These are phyloP conservation scores for Fusarium abutilonis DNA, from an alignment of 2,329 filamentous ascomycete species.

Conservation along the genomic window DNA sequence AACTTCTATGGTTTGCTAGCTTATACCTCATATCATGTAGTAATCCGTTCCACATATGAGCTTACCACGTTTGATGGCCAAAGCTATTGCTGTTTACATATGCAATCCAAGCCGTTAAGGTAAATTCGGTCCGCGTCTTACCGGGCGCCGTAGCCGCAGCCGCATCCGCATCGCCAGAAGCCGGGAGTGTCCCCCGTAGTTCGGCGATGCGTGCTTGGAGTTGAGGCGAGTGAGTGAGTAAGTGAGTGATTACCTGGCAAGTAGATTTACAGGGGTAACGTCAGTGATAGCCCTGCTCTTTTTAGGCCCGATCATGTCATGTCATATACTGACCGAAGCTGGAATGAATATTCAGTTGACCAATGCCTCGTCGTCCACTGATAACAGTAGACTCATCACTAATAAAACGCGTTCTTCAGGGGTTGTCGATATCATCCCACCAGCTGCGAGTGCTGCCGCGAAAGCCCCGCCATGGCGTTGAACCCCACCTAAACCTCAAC, in stretches of 20 bases:
- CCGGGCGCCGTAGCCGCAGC: conserved; percentile 6
- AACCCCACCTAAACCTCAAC: conserved; percentile 28
- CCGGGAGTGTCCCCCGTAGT: conserved; percentile 21
- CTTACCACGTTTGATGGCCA: background rate
- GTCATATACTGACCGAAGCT: background rate
- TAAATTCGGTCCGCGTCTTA: conserved; percentile 26
- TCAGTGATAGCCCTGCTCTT: background rate
- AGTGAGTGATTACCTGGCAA: too few species aligned
- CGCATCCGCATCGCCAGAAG: conserved; percentile 38
- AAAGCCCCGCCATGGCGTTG: conserved; percentile 38
- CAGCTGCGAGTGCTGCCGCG: conserved; percentile 30
- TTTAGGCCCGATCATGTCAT: conserved; percentile 26
- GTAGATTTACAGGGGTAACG: conserved; percentile 8
- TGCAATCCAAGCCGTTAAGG: too few species aligned
- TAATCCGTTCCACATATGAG: background rate
- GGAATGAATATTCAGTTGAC: background rate
- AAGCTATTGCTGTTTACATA: too few species aligned
- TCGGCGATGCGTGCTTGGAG: conserved; percentile 10
- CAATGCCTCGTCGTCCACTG: conserved; percentile 4
- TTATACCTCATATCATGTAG: conserved; percentile 17
- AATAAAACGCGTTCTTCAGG: conserved; percentile 16
- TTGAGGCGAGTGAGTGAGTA: conserved; percentile 5
- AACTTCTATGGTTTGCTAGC: conserved; percentile 24
- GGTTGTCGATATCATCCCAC: conserved; percentile 36
- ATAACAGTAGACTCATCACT: background rate